phyloP scores from a whole-genome alignment of 139 green algal species.

The Gonium pectorale region DNA sequence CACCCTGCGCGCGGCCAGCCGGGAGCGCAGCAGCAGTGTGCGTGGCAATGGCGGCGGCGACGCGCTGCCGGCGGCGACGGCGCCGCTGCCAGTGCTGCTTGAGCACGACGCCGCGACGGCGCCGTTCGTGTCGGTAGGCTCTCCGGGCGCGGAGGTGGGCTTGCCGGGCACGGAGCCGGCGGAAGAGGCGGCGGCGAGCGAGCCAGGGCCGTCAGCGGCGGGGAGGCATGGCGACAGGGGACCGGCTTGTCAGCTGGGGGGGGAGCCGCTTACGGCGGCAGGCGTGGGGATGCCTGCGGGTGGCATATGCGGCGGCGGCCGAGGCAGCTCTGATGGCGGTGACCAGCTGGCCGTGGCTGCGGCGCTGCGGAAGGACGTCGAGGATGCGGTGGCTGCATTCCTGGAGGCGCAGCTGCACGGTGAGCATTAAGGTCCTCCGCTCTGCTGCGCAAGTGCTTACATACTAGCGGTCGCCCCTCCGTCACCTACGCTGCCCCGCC shows the following conservation, averaged over 20 bases:
- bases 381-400: background rate
- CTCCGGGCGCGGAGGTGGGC: background rate
- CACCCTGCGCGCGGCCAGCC: no score
- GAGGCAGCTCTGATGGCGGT: no score
- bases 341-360: background rate
- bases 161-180: no score
- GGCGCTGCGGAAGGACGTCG: background rate
- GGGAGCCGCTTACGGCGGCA: background rate
- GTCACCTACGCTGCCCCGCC: no score
- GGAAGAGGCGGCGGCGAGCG: no score
- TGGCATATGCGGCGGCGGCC: background rate
- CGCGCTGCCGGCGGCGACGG: background rate
- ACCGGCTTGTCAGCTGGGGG: background rate
- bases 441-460: background rate
- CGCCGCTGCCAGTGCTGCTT: background rate
- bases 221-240: no score
- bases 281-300: background rate
- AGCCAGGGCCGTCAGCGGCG: no score
- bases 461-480: background rate
- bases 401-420: constrained; percentile 20
- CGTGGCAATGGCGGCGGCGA: background rate
- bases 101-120: background rate
- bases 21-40: background rate
- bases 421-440: background rate
- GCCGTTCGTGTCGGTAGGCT: background rate